Evolutionary conservation across 2,329 filamentous ascomycete species (phyloP), one percentile per base, ranked within the genome.

Genomic region (Allantophomopsis cytisporea): DNA sequence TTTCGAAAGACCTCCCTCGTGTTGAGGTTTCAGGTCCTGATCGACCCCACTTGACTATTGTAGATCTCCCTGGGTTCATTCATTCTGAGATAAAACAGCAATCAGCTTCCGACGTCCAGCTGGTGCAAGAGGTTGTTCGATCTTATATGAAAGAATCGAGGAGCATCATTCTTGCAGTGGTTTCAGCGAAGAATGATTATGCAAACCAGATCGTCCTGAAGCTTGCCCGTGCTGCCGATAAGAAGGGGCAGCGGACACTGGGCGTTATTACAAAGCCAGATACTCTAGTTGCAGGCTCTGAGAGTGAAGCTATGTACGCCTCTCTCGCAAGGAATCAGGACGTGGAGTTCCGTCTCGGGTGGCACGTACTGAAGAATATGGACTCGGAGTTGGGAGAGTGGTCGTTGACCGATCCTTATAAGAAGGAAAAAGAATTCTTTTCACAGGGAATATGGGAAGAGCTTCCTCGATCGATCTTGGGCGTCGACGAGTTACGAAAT

Each of bases 61-160:
- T 78, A 3, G 72, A 78, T 50, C 58, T 77, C 2, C 73, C 73
- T 0, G 73, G 73, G 2, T 54, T 78, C 7, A 69, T 75, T 38
- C 60, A 67, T 23, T 60, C 61, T 0, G 56, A 63, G n/a, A 66
- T 59, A n/a, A 62, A 63, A 31, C 53, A 63, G 1, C 65, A 73
- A 45, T 63, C 62, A 1, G 55, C 54, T 4, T 50, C 51, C 2
- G 68, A 69, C 38, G 60, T 64, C 1, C 52, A 61, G 2, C 43
- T 66, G 1, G 66, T 78, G 5, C 45, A 56, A 5, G 50, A 63
- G 0, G 56, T 78, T 10, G 67, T 76, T 1, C 48, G 63, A 2
- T 52, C 53, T 0, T 73, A 73, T 54, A 72, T 72, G 68, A 69
- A 68, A 58, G 68, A 67, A 43, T 58, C 66, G 0, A 63, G 69